Conservation (phyloP, 495 filamentous ascomycete species). For the Daldinia decipiens region DNA sequence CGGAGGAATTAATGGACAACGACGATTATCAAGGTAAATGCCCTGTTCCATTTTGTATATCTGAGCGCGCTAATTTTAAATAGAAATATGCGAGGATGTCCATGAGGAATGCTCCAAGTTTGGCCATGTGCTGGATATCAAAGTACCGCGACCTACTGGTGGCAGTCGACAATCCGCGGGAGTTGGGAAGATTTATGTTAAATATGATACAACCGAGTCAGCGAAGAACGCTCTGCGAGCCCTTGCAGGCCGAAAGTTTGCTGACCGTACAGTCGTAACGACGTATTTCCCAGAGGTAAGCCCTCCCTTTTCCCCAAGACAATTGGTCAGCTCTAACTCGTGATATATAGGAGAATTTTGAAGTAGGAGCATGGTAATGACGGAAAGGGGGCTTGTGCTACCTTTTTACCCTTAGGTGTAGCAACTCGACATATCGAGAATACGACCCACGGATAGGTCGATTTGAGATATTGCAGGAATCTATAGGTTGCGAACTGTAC, state of each 20-base stretch:
- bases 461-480: slow-evolving; percentile 15
- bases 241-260: slow-evolving; percentile 93
- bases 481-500: slow-evolving; percentile 32
- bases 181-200: slow-evolving; percentile 98
- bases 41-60: neutral
- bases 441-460: slow-evolving; percentile 17
- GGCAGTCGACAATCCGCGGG: slow-evolving; percentile 83
- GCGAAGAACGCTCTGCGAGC: slow-evolving; percentile 86
- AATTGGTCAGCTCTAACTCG: slow-evolving; percentile 7
- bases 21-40: slow-evolving; percentile 90
- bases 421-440: slow-evolving; percentile 19
- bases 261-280: slow-evolving; percentile 92
- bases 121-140: slow-evolving; percentile 82
- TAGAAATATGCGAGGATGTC: slow-evolving; percentile 95
- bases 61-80: slow-evolving; percentile 35
- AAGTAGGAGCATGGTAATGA: slow-evolving; percentile 77
- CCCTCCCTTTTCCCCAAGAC: slow-evolving; percentile 4
- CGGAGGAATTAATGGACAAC: slow-evolving; percentile 91
- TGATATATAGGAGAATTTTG: slow-evolving; percentile 73
- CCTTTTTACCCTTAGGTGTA: neutral
- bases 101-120: slow-evolving; percentile 92
- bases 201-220: slow-evolving; percentile 80
- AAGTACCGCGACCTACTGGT: slow-evolving; percentile 87
- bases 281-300: slow-evolving; percentile 93
- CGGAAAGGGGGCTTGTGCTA: slow-evolving; percentile 1